Conservation (phyloP, 345 rosid genomes). For the Trapa incisa region DNA sequence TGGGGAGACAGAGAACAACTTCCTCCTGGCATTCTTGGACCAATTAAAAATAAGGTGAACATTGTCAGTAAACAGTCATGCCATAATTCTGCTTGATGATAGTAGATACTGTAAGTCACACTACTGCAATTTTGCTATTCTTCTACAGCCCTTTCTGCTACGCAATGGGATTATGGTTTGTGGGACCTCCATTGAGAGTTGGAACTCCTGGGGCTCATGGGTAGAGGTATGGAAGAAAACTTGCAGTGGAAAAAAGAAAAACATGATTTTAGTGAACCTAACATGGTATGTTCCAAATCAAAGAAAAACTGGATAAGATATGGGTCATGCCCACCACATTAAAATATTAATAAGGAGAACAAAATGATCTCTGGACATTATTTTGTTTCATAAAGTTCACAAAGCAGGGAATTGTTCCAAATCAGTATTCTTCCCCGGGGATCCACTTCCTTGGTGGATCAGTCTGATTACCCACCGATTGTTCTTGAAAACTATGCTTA, state of each 20-base stretch:
- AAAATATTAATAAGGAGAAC: background rate
- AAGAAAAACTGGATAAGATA: background rate
- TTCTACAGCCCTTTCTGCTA: constrained; percentile 62
- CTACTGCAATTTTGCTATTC: background rate
- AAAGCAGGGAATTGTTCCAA: background rate
- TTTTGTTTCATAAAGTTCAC: background rate
- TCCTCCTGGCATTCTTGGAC: constrained; percentile 84
- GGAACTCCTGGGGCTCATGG: constrained; percentile 98
- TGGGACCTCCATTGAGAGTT: constrained; percentile 85
- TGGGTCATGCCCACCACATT: background rate
- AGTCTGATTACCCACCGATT: background rate
- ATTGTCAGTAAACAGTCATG: background rate
- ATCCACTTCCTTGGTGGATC: background rate
- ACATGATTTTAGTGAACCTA: background rate
- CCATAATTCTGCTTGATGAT: background rate
- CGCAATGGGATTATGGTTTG: constrained; percentile 62
- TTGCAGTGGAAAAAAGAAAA: background rate
- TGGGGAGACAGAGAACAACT: constrained; percentile 80
- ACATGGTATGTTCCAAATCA: background rate
- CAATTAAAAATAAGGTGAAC: constrained; percentile 71
- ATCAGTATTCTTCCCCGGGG: background rate
- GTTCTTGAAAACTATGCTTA: background rate
- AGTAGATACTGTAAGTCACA: background rate
- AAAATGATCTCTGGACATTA: background rate
- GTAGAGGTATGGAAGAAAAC: constrained; percentile 48